Base-by-base conservation (phyloP, 2,329 filamentous ascomycete genomes). In the Fonsecaea erecta region DNA sequence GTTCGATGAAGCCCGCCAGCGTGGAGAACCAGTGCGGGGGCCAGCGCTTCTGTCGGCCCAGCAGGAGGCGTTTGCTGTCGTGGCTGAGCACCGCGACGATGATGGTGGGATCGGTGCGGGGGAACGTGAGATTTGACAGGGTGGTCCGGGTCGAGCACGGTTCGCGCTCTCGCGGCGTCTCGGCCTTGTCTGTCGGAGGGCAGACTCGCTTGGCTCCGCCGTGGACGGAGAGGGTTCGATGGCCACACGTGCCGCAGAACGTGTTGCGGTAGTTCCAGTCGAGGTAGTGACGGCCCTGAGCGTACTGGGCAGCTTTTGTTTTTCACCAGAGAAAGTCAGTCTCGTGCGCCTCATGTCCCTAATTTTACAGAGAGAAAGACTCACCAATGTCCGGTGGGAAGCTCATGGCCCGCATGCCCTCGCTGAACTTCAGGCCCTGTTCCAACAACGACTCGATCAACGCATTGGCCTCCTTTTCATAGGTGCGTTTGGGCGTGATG, bases 251-350 rank as follows among this genome's bases (percentile, higher is more conserved):
- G 34, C 88, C 93, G 77, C 95, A 99, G 83, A 92, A 99, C 32
- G 90, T 90, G 78, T 96, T 97, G 58, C 94, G 90, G 28, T 84
- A 84, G 79, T 99, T 98, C 95, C 95, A 99, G 80, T 98, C 95
- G 37, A 96, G 82, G 28, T 97, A 83, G 52, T 93, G 90, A 62
- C 94, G 88, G 7, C 93, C 91, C 78, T 97, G 92, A 14, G 92
- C 94, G 72, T 93, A 97, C 52, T 97, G 90, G 56, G 93, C 92
- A 65, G 93, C 95, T 48, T 46, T 46, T n/a, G 30, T 46, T 12
- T 1, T 95, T 68, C 55, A 46, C 51, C 40, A n/a, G 12, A 51
- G n/a, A 18, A 32, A 18, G 37, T 60, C 24, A 53, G 46, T 30
- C 54, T 6, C 9, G n/a, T 32, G 34, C 12, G 24, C 7, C 8